Evolutionary conservation across 2,329 filamentous ascomycete species (phyloP).

Genomic region (Ophiosphaerella narmari): DNA sequence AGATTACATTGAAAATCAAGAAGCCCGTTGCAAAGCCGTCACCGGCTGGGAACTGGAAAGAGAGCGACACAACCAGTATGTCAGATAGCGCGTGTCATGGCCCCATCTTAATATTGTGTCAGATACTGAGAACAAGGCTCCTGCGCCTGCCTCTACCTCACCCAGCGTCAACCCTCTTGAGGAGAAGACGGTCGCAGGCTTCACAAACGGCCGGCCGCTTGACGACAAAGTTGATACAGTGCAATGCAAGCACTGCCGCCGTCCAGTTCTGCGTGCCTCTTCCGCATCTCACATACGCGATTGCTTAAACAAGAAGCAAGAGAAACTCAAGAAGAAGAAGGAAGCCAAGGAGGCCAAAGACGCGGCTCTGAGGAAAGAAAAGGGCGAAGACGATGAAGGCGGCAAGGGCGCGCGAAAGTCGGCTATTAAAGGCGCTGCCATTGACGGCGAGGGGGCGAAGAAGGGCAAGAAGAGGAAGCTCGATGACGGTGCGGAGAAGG

Average conservation of each 20-base stretch:
- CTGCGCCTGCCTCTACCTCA: constrained; percentile 28
- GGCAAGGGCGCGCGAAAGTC: constrained; percentile 48
- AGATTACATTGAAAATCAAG: constrained; percentile 57
- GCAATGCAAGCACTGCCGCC: constrained; percentile 91
- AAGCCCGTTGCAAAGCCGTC: constrained; percentile 65
- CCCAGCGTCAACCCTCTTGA: constrained; percentile 66
- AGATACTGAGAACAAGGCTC: constrained; percentile 36
- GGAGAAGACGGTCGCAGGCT: constrained; percentile 75
- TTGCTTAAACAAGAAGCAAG: constrained; percentile 81
- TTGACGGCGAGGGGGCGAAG: constrained; percentile 46
- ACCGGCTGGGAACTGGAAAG: constrained; percentile 73
- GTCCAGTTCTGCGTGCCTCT: constrained; percentile 75
- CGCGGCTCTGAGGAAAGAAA: constrained; percentile 53
- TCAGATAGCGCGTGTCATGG: not conserved
- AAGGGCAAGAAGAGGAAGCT: constrained; percentile 56
- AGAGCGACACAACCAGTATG: constrained; percentile 66
- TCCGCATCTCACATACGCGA: constrained; percentile 80
- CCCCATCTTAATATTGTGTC: not conserved
- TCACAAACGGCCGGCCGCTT: constrained; percentile 79
- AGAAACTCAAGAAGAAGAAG: constrained; percentile 64
- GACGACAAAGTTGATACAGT: constrained; percentile 80
- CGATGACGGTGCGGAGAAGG: constrained; percentile 71
- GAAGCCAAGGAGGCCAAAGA: constrained; percentile 65
- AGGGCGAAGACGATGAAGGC: constrained; percentile 50
- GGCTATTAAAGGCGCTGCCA: constrained; percentile 45